phyloP scores from a whole-genome alignment of 2,329 filamentous ascomycete species.

The Penicillium sp. region DNA sequence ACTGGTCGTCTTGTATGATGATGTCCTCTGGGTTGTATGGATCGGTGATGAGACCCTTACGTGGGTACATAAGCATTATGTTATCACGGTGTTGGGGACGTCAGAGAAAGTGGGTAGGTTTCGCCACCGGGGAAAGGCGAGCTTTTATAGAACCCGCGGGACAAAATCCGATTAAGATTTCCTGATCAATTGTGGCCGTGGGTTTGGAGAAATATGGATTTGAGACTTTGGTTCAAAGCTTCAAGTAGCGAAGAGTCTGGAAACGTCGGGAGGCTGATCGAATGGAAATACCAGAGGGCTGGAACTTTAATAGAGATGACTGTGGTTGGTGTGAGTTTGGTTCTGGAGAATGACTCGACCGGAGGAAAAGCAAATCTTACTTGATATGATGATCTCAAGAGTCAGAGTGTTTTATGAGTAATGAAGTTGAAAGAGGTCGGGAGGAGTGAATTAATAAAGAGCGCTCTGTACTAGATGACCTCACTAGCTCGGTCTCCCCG shows the following conservation, averaged over 20 bases:
- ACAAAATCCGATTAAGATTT: conserved; percentile 23
- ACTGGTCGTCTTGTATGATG: conserved; percentile 35
- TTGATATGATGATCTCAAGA: conserved; percentile 7
- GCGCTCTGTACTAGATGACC: conserved; percentile 6
- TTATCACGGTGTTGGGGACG: conserved; percentile 22
- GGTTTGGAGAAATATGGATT: conserved; percentile 2
- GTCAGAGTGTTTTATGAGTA: conserved; percentile 4
- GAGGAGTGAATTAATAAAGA: conserved; percentile 12
- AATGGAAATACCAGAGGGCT: conserved; percentile 7
- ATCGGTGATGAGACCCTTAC: conserved; percentile 38
- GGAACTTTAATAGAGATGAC: conserved; percentile 13
- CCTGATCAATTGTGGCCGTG: conserved; percentile 18
- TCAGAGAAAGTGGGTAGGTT: conserved; percentile 20
- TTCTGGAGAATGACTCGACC: conserved; percentile 18
- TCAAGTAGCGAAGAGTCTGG: conserved; percentile 24
- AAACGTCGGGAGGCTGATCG: conserved; percentile 22
- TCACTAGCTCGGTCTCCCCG: conserved; percentile 1
- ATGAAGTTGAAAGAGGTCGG: conserved; percentile 10
- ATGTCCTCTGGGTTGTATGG: conserved; percentile 28
- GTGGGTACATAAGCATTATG: conserved; percentile 37
- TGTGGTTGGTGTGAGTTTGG: conserved; percentile 9
- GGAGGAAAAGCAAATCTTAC: conserved; percentile 8
- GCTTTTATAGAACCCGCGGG: conserved; percentile 24
- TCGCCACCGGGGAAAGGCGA: conserved; percentile 26
- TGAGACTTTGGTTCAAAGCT: conserved; percentile 5